Evolutionary conservation across 768 basidiomycete species (phyloP).

Genomic region (Xanthoconium purpureum): DNA sequence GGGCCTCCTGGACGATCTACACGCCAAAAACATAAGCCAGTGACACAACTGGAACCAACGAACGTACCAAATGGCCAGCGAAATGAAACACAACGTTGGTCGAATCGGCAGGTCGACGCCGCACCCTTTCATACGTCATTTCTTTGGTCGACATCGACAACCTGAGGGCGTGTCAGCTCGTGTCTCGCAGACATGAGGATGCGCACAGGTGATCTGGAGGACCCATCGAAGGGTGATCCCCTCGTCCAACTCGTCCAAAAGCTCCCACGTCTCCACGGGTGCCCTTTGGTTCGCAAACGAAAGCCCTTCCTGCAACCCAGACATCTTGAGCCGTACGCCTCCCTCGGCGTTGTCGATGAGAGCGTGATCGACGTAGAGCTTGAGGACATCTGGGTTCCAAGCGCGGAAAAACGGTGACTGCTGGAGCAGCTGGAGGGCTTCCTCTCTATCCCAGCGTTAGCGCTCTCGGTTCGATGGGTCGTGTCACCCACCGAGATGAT

Average conservation of each 20-base stretch:
- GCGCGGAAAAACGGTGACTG: conserved; percentile 61
- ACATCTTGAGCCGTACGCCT: conserved; percentile 60
- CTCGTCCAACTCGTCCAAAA: conserved; percentile 26
- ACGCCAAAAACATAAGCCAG: neutral
- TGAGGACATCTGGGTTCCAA: conserved; percentile 67
- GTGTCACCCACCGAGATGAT: conserved; percentile 49
- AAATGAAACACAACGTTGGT: conserved; percentile 28
- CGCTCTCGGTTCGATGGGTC: neutral
- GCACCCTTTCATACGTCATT: conserved; percentile 20
- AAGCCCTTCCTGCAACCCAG: conserved; percentile 60
- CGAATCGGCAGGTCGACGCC: conserved; percentile 30
- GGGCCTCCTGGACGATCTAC: conserved; percentile 31
- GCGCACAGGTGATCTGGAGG: conserved; percentile 22
- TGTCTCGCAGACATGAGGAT: neutral
- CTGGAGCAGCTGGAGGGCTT: conserved; percentile 49
- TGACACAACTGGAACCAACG: neutral
- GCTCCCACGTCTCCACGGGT: conserved; percentile 27
- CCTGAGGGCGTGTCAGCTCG: conserved; percentile 9
- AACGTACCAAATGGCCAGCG: conserved; percentile 30
- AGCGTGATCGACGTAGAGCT: conserved; percentile 58
- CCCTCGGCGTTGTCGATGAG: conserved; percentile 37
- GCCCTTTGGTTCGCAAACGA: conserved; percentile 49
- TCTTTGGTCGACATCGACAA: conserved; percentile 3
- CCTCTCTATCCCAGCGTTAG: conserved; percentile 43
- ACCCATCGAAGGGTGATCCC: conserved; percentile 30